These are phyloP conservation scores for Rhytidhysteron rufulum DNA, from an alignment of 2,329 filamentous ascomycete genomes.

Conservation along the genomic window DNA sequence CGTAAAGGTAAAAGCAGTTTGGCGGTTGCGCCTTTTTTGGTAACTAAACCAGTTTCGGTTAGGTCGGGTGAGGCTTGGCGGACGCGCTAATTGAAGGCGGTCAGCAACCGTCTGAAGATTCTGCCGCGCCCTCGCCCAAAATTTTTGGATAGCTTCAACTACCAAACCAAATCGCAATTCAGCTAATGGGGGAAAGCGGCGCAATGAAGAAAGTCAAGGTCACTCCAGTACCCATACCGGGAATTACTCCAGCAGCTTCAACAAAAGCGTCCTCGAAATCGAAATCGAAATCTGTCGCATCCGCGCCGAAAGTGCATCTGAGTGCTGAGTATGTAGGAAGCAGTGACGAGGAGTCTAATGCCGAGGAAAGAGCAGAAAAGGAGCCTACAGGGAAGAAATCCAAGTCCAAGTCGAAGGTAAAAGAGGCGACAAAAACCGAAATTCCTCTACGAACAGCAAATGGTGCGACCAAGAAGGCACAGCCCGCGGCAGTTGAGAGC, in stretches of 20 bases:
- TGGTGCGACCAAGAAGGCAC: background rate
- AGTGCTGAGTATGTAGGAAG: background rate
- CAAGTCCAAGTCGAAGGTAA: background rate
- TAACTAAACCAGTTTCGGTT: too few species aligned
- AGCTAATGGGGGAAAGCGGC: background rate
- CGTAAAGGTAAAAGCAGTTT: too few species aligned
- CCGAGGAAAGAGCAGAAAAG: background rate
- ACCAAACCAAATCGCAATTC: background rate
- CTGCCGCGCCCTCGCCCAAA: background rate
- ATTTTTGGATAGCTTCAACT: background rate
- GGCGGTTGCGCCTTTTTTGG: too few species aligned
- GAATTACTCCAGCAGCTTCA: too few species aligned
- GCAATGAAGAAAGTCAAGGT: background rate
- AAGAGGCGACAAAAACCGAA: constrained; percentile 2
- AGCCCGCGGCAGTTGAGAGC: background rate
- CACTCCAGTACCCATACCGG: background rate
- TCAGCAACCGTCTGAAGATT: background rate
- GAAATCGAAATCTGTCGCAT: background rate
- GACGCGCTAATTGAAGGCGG: too few species aligned
- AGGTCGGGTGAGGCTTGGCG: too few species aligned
- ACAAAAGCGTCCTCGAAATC: too few species aligned
- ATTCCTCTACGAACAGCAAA: background rate
- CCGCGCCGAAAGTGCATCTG: background rate
- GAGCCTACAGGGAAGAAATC: background rate
- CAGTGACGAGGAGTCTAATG: constrained; percentile 10